Evolutionary conservation across 495 filamentous ascomycete genomes (phyloP).

Genomic region (Trypethelium eluteriae): DNA sequence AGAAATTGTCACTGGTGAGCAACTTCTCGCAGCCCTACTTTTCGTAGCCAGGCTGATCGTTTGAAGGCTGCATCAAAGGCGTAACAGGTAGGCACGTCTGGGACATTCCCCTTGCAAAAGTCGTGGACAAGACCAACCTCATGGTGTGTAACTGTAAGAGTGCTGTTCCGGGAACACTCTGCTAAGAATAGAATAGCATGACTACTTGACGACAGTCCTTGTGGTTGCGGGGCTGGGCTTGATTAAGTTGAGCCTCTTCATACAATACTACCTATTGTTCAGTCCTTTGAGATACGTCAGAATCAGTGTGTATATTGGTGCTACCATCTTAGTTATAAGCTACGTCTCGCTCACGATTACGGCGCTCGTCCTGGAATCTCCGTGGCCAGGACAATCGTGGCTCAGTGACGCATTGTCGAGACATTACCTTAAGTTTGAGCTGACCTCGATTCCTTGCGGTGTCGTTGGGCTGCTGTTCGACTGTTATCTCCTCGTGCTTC

Average conservation of each 20-base stretch:
- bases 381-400: conserved; percentile 20
- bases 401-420: not conserved
- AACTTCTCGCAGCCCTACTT: not conserved
- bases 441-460: conserved; percentile 16
- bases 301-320: conserved; percentile 21
- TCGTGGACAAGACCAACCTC: not conserved
- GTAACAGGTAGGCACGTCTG: conserved; percentile 19
- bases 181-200: not conserved
- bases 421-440: conserved; percentile 17
- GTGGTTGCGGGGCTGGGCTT: conserved; percentile 18
- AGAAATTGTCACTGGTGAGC: not conserved
- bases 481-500: conserved; percentile 20
- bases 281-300: conserved; percentile 18
- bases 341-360: conserved; percentile 17
- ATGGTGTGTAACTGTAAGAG: not conserved
- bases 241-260: conserved; percentile 21
- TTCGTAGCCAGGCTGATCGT: not conserved
- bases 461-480: conserved; percentile 20
- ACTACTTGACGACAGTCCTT: not conserved
- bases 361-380: conserved; percentile 17
- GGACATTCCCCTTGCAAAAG: conserved; percentile 18
- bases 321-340: conserved; percentile 14
- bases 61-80: conserved; percentile 18
- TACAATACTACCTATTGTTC: conserved; percentile 20
- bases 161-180: too few species aligned